phyloP scores from a whole-genome alignment of 352 stramenopile species.

The Globisporangium polare region DNA sequence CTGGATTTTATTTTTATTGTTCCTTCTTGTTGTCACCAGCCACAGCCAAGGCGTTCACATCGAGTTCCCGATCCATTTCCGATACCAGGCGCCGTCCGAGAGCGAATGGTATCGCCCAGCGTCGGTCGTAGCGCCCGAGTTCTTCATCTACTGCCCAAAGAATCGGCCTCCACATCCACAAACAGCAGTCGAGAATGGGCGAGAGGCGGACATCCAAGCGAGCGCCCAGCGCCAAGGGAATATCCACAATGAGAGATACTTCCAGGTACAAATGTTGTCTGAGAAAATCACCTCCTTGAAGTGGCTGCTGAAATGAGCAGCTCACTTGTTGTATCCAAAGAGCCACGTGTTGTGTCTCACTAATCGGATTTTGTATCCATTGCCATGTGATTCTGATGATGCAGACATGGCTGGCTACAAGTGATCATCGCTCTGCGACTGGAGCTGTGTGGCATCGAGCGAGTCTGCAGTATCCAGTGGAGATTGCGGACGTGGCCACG shows the following conservation, averaged over 20 bases:
- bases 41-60: constrained; percentile 17
- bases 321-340: not conserved
- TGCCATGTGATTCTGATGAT: not conserved
- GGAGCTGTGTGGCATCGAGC: constrained; percentile 34
- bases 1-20: no score
- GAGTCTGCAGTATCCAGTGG: constrained; percentile 17
- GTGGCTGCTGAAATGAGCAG: not conserved
- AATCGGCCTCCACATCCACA: not conserved
- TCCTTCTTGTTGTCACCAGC: no score
- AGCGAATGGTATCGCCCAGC: constrained; percentile 32
- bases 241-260: constrained; percentile 1
- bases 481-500: constrained; percentile 20
- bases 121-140: constrained; percentile 36
- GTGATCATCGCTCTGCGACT: not conserved
- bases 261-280: not conserved
- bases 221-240: not conserved
- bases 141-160: constrained; percentile 33
- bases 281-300: not conserved
- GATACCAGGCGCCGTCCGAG: constrained; percentile 52
- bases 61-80: constrained; percentile 58
- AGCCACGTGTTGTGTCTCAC: not conserved
- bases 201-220: not conserved
- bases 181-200: not conserved
- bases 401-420: not conserved
- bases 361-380: constrained; percentile 9